These are phyloP conservation scores for Symmetrospora coprosmae DNA, from an alignment of 768 basidiomycete genomes.

Conservation along the genomic window DNA sequence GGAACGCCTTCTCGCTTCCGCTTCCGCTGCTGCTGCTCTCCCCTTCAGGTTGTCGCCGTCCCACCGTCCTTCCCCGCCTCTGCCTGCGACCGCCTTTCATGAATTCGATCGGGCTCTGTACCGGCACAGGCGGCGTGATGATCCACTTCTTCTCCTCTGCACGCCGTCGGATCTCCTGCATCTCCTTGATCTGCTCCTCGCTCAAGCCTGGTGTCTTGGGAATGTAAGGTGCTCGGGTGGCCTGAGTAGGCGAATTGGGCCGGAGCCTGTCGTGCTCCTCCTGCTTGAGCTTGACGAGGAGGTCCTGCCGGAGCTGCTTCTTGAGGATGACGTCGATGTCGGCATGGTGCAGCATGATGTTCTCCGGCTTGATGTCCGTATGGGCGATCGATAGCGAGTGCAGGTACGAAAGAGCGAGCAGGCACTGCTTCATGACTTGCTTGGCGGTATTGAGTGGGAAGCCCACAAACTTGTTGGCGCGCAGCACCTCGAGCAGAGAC, in stretches of 20 bases:
- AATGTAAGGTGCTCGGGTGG: too few species aligned
- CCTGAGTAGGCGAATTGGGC: too few species aligned
- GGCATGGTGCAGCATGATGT: slow-evolving; percentile 55
- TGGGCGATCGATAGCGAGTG: slow-evolving; percentile 96
- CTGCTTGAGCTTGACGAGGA: too few species aligned
- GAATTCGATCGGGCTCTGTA: neutral
- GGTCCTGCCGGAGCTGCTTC: slow-evolving; percentile 43
- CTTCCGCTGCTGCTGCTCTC: neutral
- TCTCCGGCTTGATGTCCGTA: slow-evolving; percentile 96
- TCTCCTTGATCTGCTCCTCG: neutral
- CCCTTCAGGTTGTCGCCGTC: neutral
- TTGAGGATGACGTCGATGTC: slow-evolving; percentile 79
- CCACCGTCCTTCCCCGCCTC: neutral
- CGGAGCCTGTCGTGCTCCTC: too few species aligned
- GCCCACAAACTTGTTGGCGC: slow-evolving; percentile 9
- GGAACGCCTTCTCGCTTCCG: neutral
- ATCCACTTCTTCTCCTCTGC: neutral
- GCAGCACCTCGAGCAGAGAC: slow-evolving; percentile 17
- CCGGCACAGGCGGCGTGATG: neutral
- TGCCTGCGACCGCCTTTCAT: neutral
- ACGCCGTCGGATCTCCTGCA: neutral
- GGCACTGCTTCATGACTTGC: slow-evolving; percentile 64
- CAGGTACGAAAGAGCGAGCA: slow-evolving; percentile 73
- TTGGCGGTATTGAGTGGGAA: slow-evolving; percentile 12
- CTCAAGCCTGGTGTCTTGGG: neutral